A percentile compares a stretch with the other conserved stretches of the same genome.
Evolutionary conservation across 2,329 filamentous ascomycete genomes (phyloP).

Genomic region (Ophiostoma montium): DNA sequence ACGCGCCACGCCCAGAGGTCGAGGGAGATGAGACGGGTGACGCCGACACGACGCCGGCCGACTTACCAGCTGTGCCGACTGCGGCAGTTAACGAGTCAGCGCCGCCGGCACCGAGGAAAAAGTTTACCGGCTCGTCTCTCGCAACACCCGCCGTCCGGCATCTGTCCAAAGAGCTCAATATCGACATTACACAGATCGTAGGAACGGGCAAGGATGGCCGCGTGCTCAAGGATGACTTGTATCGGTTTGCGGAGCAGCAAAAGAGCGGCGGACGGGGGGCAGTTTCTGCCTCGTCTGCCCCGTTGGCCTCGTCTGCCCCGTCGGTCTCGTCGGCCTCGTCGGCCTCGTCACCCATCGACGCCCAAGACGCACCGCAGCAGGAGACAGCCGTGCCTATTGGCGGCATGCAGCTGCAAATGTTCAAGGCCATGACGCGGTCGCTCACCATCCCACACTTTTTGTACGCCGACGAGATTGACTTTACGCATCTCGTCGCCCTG

Average conservation of each 20-base stretch:
- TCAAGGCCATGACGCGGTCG: constrained; percentile 91
- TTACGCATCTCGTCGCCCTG: constrained; percentile 58
- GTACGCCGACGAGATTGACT: constrained; percentile 80
- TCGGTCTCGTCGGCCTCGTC: constrained; percentile 14
- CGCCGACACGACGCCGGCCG: not conserved
- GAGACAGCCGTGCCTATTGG: constrained; percentile 61
- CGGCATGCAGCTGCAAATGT: constrained; percentile 81
- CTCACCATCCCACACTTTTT: constrained; percentile 89
- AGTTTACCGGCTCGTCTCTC: constrained; percentile 46
- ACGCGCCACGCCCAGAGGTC: too few species aligned
- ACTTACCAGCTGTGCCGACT: constrained; percentile 15
- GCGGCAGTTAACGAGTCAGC: not conserved
- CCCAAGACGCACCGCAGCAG: constrained; percentile 33
- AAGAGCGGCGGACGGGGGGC: too few species aligned
- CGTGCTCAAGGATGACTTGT: constrained; percentile 84
- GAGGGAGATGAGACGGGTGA: not conserved
- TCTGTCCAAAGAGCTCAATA: constrained; percentile 61
- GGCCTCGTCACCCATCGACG: not conserved
- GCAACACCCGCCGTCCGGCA: constrained; percentile 90
- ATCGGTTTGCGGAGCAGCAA: constrained; percentile 48
- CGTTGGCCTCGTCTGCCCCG: constrained; percentile 6
- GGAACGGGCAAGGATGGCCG: constrained; percentile 86
- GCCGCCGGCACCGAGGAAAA: constrained; percentile 31
- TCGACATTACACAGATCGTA: constrained; percentile 64
- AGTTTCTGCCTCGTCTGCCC: constrained; percentile 4